Conservation (phyloP, 2,329 filamentous ascomycete genomes). For the Scytalidium lignicola region DNA sequence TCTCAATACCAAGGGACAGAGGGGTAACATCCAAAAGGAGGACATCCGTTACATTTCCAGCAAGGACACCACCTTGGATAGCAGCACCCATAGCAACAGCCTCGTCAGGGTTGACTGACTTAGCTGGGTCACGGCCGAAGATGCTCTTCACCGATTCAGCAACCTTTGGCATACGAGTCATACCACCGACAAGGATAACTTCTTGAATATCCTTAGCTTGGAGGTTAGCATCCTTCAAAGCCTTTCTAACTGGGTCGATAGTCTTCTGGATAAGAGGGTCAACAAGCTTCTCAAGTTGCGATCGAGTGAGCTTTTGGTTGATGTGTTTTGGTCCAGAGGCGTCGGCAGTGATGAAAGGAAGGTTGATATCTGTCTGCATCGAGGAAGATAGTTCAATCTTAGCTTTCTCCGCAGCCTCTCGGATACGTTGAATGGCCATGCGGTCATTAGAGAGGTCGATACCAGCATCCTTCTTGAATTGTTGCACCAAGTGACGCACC, state of each 20-base stretch:
- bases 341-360: conserved; percentile 97
- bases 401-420: conserved; percentile 97
- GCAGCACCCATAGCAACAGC: conserved; percentile 96
- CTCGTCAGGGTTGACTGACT: conserved; percentile 98
- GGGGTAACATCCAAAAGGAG: conserved; percentile 94
- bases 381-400: conserved; percentile 98
- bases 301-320: conserved; percentile 86
- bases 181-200: conserved; percentile 96
- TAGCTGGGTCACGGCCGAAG: conserved; percentile 93
- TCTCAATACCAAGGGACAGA: conserved; percentile 96
- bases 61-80: conserved; percentile 93
- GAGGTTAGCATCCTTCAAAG: conserved; percentile 89
- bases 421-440: conserved; percentile 98
- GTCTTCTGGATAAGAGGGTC: conserved; percentile 83
- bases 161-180: conserved; percentile 99
- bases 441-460: conserved; percentile 88
- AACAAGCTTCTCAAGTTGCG: conserved; percentile 90
- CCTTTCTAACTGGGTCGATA: conserved; percentile 91
- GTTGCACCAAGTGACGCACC: conserved; percentile 85
- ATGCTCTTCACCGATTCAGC: conserved; percentile 92
- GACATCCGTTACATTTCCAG: conserved; percentile 94
- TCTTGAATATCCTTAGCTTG: conserved; percentile 93
- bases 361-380: conserved; percentile 93
- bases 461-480: conserved; percentile 94
- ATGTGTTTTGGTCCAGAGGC: conserved; percentile 96